Conservation (phyloP, 192 early-diverging fungal genomes). For the Backusella psychrophila region DNA sequence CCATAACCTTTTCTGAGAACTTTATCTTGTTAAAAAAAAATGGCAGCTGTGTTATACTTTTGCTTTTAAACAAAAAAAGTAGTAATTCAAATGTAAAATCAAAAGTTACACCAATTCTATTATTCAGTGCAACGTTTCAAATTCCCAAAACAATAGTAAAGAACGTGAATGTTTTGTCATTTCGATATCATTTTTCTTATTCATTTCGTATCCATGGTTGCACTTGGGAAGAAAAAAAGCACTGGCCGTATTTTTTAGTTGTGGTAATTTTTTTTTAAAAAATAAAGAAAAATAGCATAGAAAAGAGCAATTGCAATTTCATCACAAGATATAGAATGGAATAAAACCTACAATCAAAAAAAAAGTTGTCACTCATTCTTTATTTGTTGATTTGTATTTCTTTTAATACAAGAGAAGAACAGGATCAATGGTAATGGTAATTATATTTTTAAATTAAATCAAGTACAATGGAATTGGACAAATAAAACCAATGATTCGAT, state of each 20-base stretch:
- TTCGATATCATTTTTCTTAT: not conserved
- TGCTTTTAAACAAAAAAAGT: not conserved
- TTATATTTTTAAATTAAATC: not conserved
- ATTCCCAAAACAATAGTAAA: not conserved
- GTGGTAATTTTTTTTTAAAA: not conserved
- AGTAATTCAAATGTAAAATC: not conserved
- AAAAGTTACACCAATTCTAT: not conserved
- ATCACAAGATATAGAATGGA: not conserved
- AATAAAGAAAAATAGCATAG: not conserved
- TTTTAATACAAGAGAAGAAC: not conserved
- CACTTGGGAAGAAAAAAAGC: not conserved
- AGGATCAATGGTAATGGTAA: not conserved
- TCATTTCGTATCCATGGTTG: not conserved
- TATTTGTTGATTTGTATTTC: not conserved
- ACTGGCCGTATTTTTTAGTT: not conserved
- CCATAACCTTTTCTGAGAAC: not conserved
- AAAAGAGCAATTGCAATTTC: not conserved
- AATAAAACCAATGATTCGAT: not conserved
- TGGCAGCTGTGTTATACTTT: not conserved
- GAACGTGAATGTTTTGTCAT: not conserved
- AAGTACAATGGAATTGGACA: not conserved
- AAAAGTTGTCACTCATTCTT: not conserved
- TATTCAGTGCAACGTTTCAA: not conserved
- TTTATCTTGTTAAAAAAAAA: not conserved
- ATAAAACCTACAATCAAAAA: not conserved